Conservation (phyloP, 78 protist species). For the Dictyostelium intermedium region DNA sequence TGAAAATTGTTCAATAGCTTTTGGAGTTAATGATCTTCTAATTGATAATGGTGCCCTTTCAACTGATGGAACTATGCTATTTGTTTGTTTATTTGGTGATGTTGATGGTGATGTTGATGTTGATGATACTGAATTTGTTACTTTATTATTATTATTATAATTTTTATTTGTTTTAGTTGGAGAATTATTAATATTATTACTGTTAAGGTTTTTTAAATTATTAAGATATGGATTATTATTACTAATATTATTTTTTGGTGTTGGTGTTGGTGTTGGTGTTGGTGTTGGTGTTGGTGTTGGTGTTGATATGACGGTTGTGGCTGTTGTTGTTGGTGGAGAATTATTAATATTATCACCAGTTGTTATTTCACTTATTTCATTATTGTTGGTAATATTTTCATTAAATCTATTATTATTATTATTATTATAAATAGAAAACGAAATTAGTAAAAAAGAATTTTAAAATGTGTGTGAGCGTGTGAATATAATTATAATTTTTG, state of each 20-base stretch:
- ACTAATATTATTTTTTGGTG: background rate
- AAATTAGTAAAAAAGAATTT: background rate
- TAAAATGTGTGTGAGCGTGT: background rate
- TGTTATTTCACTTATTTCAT: background rate
- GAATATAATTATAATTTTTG: background rate
- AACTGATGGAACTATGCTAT: constrained; percentile 18
- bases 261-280: background rate
- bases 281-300: background rate
- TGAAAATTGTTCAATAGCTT: constrained; percentile 19
- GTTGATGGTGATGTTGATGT: background rate
- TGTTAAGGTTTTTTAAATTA: background rate
- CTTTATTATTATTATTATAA: background rate
- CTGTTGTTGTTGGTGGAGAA: background rate
- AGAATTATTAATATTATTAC: background rate
- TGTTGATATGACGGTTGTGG: background rate
- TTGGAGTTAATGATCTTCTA: constrained; percentile 63
- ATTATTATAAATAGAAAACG: background rate
- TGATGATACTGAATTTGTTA: background rate
- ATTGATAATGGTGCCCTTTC: constrained; percentile 67
- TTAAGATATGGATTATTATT: background rate
- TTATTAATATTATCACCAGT: background rate
- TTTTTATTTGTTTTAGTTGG: background rate
- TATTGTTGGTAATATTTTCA: constrained; percentile 22
- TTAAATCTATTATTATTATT: background rate
- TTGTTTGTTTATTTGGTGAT: background rate